Percentiles rank a stretch among this genome's conserved stretches.
Evolutionary conservation across 345 rosid genomes (phyloP).

Genomic region (Kandelia obovata): DNA sequence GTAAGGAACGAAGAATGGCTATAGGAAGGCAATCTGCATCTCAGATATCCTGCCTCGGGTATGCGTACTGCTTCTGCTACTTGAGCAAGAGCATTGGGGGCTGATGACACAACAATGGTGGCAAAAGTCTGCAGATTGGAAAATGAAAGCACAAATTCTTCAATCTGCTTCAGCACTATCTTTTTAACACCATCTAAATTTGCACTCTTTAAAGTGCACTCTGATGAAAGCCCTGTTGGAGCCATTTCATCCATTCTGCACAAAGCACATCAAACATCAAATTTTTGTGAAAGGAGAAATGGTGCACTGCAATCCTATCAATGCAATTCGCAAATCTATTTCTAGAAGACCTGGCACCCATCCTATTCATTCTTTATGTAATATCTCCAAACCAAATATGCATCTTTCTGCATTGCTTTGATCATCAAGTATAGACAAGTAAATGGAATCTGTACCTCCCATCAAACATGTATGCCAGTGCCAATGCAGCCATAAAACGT

Average conservation of each 20-base stretch:
- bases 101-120: slow-evolving; percentile 14
- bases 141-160: slow-evolving; percentile 31
- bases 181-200: slow-evolving; percentile 20
- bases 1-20: not conserved
- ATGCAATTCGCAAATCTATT: not conserved
- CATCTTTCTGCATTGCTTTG: not conserved
- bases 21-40: slow-evolving; percentile 34
- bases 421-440: not conserved
- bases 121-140: slow-evolving; percentile 20
- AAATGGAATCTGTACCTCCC: slow-evolving; percentile 26
- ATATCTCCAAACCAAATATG: not conserved
- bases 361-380: not conserved
- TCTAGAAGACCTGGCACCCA: not conserved
- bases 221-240: slow-evolving; percentile 12
- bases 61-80: slow-evolving; percentile 28
- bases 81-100: slow-evolving; percentile 28
- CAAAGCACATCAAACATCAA: slow-evolving; percentile 1
- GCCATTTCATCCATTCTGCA: slow-evolving; percentile 39
- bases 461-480: slow-evolving; percentile 40
- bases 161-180: slow-evolving; percentile 31
- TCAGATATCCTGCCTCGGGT: slow-evolving; percentile 38
- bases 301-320: not conserved
- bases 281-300: not conserved
- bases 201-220: slow-evolving; percentile 19
- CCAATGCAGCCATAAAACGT: slow-evolving; percentile 45